Evolutionary conservation across 352 stramenopile genomes (phyloP).

Genomic region (Globisporangium paddicum): DNA sequence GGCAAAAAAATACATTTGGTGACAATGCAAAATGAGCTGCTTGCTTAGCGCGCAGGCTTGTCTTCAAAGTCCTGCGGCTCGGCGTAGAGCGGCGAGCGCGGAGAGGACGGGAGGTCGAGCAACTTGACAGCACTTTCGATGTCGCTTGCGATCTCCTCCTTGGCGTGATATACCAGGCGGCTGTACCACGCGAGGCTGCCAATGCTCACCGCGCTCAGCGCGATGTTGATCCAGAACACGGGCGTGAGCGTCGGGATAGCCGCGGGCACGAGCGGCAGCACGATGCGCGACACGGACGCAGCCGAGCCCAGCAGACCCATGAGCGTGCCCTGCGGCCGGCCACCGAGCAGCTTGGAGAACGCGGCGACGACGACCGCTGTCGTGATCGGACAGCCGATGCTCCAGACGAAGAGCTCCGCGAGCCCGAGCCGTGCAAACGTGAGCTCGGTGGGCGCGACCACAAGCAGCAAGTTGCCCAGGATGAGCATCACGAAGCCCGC

Average conservation of each 20-base stretch:
- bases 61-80: constrained; percentile 27
- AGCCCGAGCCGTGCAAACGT: constrained; percentile 48
- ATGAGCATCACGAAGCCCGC: constrained; percentile 62
- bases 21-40: neutral
- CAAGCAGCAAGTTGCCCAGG: constrained; percentile 51
- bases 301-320: constrained; percentile 77
- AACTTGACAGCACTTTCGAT: constrained; percentile 11
- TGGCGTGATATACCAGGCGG: constrained; percentile 41
- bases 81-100: constrained; percentile 6
- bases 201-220: constrained; percentile 51
- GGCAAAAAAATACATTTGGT: neutral
- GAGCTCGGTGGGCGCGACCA: constrained; percentile 32
- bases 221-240: constrained; percentile 75
- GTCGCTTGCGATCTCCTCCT: constrained; percentile 7
- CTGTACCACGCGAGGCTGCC: constrained; percentile 63
- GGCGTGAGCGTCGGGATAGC: constrained; percentile 60
- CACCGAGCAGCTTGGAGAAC: constrained; percentile 75
- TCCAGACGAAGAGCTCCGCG: constrained; percentile 75
- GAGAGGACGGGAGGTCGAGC: neutral
- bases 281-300: constrained; percentile 66
- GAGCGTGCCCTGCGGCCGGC: constrained; percentile 67
- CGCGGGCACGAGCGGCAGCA: constrained; percentile 52
- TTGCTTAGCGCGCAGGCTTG: neutral
- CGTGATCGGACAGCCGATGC: constrained; percentile 73
- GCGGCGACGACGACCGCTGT: constrained; percentile 69